A percentile compares a stretch with the other conserved stretches of the same genome.
Evolutionary conservation across 768 basidiomycete species (phyloP).

Genomic region (Scleroderma bovista): DNA sequence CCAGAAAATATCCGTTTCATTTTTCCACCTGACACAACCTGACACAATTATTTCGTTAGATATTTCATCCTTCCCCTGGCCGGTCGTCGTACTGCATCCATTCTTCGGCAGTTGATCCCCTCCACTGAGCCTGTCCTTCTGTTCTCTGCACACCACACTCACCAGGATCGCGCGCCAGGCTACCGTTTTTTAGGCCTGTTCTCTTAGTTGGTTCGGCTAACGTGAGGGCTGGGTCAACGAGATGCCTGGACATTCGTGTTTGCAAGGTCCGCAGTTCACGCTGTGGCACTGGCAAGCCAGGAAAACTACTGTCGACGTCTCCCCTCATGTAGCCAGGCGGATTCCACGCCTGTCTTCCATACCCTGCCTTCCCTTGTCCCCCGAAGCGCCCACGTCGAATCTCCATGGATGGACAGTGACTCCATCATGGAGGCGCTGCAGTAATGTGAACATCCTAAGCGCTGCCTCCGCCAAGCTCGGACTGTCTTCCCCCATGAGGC

Average conservation of each 20-base stretch:
- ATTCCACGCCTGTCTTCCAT: neutral
- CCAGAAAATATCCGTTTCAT: neutral
- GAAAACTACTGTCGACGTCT: neutral
- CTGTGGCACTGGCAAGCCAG: neutral
- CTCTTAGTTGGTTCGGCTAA: neutral
- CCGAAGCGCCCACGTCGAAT: neutral
- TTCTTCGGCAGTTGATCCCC: no score
- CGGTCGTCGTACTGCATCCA: no score
- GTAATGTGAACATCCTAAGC: neutral
- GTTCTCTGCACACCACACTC: neutral
- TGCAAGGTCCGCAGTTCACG: neutral
- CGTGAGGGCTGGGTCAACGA: neutral
- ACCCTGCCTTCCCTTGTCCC: neutral
- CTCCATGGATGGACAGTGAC: neutral
- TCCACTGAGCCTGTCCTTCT: no score
- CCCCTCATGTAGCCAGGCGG: neutral
- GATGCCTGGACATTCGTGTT: neutral
- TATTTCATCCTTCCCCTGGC: neutral
- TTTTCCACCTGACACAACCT: neutral
- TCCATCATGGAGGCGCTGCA: neutral
- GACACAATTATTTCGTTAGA: neutral
- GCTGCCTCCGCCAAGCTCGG: neutral
- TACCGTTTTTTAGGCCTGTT: no score
- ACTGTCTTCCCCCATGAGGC: neutral
- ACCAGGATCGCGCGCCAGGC: no score